Evolutionary conservation across 2,329 filamentous ascomycete species (phyloP).

Genomic region (Colletotrichum horii): DNA sequence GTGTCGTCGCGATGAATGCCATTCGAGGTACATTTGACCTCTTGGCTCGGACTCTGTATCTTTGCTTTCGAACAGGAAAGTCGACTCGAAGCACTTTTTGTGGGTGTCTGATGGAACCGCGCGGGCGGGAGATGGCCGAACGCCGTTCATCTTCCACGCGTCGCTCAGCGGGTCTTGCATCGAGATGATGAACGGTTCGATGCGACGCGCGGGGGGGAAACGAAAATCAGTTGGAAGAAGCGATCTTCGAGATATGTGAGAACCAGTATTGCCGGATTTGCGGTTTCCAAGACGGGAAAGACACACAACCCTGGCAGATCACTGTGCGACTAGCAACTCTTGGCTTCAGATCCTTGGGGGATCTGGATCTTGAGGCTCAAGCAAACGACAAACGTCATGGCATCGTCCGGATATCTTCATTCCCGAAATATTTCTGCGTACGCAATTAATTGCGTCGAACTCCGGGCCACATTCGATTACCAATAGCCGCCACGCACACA

Average conservation of each 20-base stretch:
- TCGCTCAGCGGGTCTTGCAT: background rate
- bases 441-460: background rate
- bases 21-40: background rate
- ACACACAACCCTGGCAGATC: slow-evolving; percentile 2
- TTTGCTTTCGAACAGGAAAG: background rate
- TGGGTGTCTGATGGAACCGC: background rate
- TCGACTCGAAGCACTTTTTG: background rate
- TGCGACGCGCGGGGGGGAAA: background rate
- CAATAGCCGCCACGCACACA: background rate
- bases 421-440: background rate
- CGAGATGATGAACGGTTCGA: background rate
- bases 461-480: background rate
- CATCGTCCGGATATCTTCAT: background rate
- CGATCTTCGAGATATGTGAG: background rate
- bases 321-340: background rate
- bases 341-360: background rate
- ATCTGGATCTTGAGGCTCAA: background rate
- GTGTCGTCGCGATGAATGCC: background rate
- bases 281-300: background rate
- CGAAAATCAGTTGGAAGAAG: background rate
- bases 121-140: background rate
- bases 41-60: background rate
- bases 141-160: background rate
- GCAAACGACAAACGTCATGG: background rate
- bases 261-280: background rate